Evolutionary conservation across 2,329 filamentous ascomycete genomes (phyloP).

Genomic region (Fusarium sp.): DNA sequence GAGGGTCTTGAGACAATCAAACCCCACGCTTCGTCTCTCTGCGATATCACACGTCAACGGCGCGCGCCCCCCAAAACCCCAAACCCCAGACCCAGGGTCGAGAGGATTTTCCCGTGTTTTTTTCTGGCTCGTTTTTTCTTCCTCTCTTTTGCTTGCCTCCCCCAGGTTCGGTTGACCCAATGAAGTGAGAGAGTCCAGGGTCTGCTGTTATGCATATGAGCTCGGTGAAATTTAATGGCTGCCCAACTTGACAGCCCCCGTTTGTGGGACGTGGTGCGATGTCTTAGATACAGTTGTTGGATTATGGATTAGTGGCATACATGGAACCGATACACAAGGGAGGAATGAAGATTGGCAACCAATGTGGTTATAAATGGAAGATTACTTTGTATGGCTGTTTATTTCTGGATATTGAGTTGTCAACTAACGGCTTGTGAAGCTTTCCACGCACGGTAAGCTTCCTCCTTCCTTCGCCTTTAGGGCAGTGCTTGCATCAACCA

Average conservation of each 20-base stretch:
- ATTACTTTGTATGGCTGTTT: constrained; percentile 8
- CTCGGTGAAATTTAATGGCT: constrained; percentile 11
- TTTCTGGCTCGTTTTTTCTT: constrained; percentile 10
- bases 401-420: constrained; percentile 6
- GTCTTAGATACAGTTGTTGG: constrained; percentile 1
- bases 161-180: constrained; percentile 26
- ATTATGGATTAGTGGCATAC: not conserved
- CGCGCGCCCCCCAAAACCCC: constrained; percentile 18
- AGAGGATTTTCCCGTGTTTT: constrained; percentile 13
- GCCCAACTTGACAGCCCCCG: constrained; percentile 25
- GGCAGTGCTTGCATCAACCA: constrained; percentile 6
- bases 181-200: constrained; percentile 6
- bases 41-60: constrained; percentile 44
- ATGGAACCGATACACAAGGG: not conserved
- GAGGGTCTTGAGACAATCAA: constrained; percentile 15
- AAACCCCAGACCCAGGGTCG: constrained; percentile 5
- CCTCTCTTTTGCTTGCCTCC: constrained; percentile 2
- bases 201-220: constrained; percentile 14
- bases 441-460: constrained; percentile 16
- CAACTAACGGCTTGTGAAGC: constrained; percentile 3
- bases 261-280: constrained; percentile 8
- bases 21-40: constrained; percentile 36
- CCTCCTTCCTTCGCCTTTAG: not conserved
- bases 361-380: not conserved
- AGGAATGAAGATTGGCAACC: not conserved